phyloP scores from a whole-genome alignment of 2,329 filamentous ascomycete species.

The Penicillium palitans region DNA sequence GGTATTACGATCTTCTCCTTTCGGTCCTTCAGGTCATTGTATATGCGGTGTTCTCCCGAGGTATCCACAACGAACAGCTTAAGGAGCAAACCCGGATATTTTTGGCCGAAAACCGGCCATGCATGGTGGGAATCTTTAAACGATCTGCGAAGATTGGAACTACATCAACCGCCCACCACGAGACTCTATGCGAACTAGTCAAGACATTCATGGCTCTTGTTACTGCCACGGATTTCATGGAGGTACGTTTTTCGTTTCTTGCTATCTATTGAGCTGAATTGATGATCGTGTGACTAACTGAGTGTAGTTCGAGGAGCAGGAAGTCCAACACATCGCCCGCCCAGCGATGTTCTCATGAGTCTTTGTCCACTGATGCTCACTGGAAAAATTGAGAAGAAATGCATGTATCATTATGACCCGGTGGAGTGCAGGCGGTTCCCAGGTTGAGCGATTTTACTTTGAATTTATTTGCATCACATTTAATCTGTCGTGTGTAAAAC shows the following conservation, averaged over 20 bases:
- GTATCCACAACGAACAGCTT: conserved; percentile 72
- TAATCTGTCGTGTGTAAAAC: background rate
- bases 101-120: conserved; percentile 75
- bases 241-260: conserved; percentile 59
- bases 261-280: background rate
- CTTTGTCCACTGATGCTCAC: background rate
- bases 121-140: conserved; percentile 89
- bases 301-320: conserved; percentile 45
- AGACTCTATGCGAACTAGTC: conserved; percentile 72
- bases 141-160: conserved; percentile 75
- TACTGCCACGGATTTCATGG: conserved; percentile 76
- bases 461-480: conserved; percentile 15
- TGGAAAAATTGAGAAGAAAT: conserved; percentile 5
- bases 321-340: conserved; percentile 33
- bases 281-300: conserved; percentile 17
- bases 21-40: conserved; percentile 79
- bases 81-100: conserved; percentile 76
- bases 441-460: conserved; percentile 21
- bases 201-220: conserved; percentile 84
- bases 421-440: conserved; percentile 18
- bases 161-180: conserved; percentile 52
- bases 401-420: conserved; percentile 23
- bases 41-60: conserved; percentile 76
- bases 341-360: conserved; percentile 38
- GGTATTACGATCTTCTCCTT: conserved; percentile 81